These are phyloP conservation scores for Backusella tarrabulga DNA, from an alignment of 192 early-diverging fungal genomes.

Conservation along the genomic window DNA sequence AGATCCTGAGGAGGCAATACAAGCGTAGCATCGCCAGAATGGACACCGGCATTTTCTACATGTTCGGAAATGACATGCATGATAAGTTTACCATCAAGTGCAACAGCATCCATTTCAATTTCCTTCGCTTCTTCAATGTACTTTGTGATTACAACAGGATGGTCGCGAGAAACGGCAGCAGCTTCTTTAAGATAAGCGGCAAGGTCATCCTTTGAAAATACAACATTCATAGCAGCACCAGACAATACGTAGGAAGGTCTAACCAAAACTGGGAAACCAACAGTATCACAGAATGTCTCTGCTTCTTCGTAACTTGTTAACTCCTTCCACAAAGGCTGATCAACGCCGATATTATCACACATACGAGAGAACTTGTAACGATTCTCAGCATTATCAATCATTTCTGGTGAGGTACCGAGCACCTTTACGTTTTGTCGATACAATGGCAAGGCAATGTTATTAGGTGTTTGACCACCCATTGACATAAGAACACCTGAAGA, in stretches of 20 bases:
- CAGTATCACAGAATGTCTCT: constrained; percentile 78
- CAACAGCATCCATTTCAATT: constrained; percentile 99
- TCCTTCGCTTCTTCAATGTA: constrained; percentile 98
- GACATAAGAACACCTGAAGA: constrained; percentile 88
- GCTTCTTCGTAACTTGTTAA: constrained; percentile 88
- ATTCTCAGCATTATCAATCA: constrained; percentile 97
- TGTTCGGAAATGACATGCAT: constrained; percentile 98
- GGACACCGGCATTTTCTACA: constrained; percentile 98
- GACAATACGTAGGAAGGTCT: constrained; percentile 98
- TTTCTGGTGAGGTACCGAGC: constrained; percentile 94
- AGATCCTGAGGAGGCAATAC: constrained; percentile 94
- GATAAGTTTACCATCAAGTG: constrained; percentile 86
- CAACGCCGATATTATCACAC: constrained; percentile 94
- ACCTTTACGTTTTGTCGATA: constrained; percentile 91
- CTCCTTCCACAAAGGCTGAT: constrained; percentile 98
- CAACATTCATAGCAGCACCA: constrained; percentile 99
- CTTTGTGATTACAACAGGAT: constrained; percentile 98
- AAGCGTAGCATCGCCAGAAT: constrained; percentile 98
- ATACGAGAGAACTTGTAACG: constrained; percentile 98
- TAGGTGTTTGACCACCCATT: constrained; percentile 97
- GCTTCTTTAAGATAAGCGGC: constrained; percentile 86
- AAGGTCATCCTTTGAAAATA: constrained; percentile 82
- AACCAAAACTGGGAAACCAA: constrained; percentile 95
- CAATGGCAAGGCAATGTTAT: constrained; percentile 95
- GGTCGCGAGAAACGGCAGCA: constrained; percentile 86